Evolutionary conservation across 257 asterid species (phyloP), one percentile per base, ranked within the genome.

Genomic region (Solanum chiquidenum): DNA sequence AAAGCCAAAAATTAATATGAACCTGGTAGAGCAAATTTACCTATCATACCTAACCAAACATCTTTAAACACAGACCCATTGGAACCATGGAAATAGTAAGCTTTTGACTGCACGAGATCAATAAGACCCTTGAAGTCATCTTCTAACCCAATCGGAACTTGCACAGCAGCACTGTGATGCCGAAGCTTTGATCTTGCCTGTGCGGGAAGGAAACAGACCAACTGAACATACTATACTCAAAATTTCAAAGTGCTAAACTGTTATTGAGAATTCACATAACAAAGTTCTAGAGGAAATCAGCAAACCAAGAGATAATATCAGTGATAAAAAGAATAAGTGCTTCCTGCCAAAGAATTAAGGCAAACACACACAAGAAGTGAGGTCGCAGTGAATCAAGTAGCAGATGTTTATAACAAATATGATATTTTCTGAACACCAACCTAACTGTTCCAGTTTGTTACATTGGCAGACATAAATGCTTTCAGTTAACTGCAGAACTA

Each of bases 141-240:
- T 92, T 97, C 99, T 91, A 97, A 87, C 88, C 99, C 99, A 88
- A 97, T 95, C 34, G 98, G 99, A 76, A 94, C 92, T 93, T 97
- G 99, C 91, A 97, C 95, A 27, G 99, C 99, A 93, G 98, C 99
- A 69, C 95, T 92, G 88, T 97, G 99, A 90, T 96, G 99, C 87
- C 99, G 98, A 92, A 97, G 99, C 90, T 96, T 97, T 86, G 96
- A 52, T 89, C 99, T 93, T 83, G 99, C 98, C 99, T 97, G 92
- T 64, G 64, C 6, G 83, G 64, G 83, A 66, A 88, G 88, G 89
- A 86, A 83, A 84, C 31, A 46, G 38, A 82, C 35, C 69, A 82
- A 49, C 20, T 49, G 16, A 82, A 82, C 42, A 82, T 52, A 49
- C 6, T 18, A 40, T 18, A 52, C 27, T 82, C 85, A 9, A 12